A percentile compares a stretch with the other conserved stretches of the same genome.
These are phyloP conservation scores for Lasiosphaeria ovina DNA, from an alignment of 495 filamentous ascomycete genomes.

Conservation along the genomic window DNA sequence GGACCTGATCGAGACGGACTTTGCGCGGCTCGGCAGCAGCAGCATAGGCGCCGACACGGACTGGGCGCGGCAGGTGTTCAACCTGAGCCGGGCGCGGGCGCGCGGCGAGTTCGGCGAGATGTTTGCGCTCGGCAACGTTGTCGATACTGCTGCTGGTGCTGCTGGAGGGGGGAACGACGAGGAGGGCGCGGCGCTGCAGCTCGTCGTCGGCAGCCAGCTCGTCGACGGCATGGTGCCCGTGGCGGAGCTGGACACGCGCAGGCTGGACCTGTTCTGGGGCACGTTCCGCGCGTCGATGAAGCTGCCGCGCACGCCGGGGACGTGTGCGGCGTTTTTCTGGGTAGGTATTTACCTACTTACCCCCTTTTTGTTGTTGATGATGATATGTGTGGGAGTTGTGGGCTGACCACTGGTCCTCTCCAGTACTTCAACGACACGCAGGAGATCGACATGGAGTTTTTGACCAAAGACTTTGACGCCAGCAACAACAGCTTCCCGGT, in stretches of 20 bases:
- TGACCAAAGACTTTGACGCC: conserved; percentile 57
- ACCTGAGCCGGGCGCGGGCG: conserved; percentile 49
- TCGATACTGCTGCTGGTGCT: conserved; percentile 37
- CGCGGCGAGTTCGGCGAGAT: conserved; percentile 67
- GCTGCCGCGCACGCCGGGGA: conserved; percentile 56
- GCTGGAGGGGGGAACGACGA: conserved; percentile 22
- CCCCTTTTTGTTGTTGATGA: not conserved
- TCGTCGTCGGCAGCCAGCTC: conserved; percentile 53
- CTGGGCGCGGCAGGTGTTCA: conserved; percentile 66
- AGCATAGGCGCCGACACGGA: conserved; percentile 46
- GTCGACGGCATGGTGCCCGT: conserved; percentile 53
- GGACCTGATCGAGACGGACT: conserved; percentile 67
- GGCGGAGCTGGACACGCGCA: conserved; percentile 57
- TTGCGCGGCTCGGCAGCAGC: conserved; percentile 43
- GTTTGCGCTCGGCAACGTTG: conserved; percentile 52
- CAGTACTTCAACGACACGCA: conserved; percentile 75
- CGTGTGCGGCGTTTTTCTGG: conserved; percentile 78
- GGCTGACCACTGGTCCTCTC: not conserved
- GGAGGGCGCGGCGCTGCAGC: conserved; percentile 46
- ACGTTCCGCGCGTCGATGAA: conserved; percentile 66
- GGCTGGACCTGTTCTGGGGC: conserved; percentile 62
- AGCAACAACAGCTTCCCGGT: conserved; percentile 51
- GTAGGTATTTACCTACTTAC: conserved; percentile 37
- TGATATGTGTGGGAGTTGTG: not conserved
- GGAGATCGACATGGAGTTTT: conserved; percentile 77